These are phyloP conservation scores for Entomortierella lignicola DNA, from an alignment of 192 early-diverging fungal species.

Conservation along the genomic window DNA sequence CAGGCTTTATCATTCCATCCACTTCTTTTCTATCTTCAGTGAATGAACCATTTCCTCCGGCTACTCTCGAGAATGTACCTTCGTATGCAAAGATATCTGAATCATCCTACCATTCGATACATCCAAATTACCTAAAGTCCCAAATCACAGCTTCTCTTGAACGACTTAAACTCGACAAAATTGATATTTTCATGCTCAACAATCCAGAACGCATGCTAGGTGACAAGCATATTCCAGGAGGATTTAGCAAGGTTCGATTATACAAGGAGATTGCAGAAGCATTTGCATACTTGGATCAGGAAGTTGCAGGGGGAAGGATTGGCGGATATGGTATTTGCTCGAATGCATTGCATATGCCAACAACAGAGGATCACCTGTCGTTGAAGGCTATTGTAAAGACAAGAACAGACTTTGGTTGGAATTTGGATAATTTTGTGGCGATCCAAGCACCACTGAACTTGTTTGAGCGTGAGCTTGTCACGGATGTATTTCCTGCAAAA, in stretches of 20 bases:
- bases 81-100: conserved; percentile 59
- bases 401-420: conserved; percentile 41
- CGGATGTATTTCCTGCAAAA: conserved; percentile 33
- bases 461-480: conserved; percentile 73
- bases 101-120: conserved; percentile 70
- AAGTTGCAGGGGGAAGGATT: conserved; percentile 70
- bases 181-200: conserved; percentile 84
- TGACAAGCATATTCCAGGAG: conserved; percentile 33
- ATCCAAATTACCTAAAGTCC: conserved; percentile 67
- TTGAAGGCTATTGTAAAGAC: conserved; percentile 60
- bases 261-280: conserved; percentile 70
- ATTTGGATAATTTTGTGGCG: conserved; percentile 65
- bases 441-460: conserved; percentile 81
- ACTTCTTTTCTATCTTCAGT: conserved; percentile 2
- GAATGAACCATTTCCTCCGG: not conserved
- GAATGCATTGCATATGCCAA: conserved; percentile 68
- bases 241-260: conserved; percentile 44
- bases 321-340: conserved; percentile 76
- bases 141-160: conserved; percentile 67
- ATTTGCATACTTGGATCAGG: conserved; percentile 70
- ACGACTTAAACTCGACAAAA: conserved; percentile 61
- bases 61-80: conserved; percentile 4
- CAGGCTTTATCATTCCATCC: conserved; percentile 58
- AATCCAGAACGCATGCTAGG: conserved; percentile 78
- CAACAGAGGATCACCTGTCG: conserved; percentile 71